Evolutionary conservation across 169 alveolate species (phyloP), one percentile per base, ranked within the genome.

Genomic region (Condylostoma magnum): DNA sequence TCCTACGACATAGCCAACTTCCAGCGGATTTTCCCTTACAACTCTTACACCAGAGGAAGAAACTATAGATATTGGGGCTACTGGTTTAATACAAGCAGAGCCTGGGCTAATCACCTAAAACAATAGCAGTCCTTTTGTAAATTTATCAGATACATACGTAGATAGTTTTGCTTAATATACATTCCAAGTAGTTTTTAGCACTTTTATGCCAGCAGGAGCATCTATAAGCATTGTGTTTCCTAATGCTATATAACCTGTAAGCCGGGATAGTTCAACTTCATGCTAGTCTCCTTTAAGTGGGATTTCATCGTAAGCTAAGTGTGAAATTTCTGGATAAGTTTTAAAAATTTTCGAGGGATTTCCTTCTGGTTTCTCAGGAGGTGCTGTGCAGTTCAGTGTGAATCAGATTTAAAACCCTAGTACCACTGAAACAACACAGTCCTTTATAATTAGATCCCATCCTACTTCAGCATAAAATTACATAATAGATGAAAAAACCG

Each of bases 351-450:
- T 33, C 28, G 57, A 33, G 2, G 73, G 73, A 5, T 63, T 63
- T 41, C 34, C 73, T 15, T 63, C 73, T 22, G 73, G 57, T 4
- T 37, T 37, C 46, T 41, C 58, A 6, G 58, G 47, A 22, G 58
- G 58, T n/a, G 20, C 27, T 3, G 27, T 57, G 20, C 31, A 57
- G 37, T 57, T 57, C 37, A 51, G 53, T 6, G 27, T 57, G 0
- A 37, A 34, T n/a, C 25, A 18, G 4, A 36, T 57, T 5, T 34
- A 54, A 22, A 63, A 63, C 31, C 73, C 73, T 1, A 15, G n/a
- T 12, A 25, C 73, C 6, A 63, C 73, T 43, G 30, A 18, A 4
- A 22, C 63, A 6, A 6, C 73, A 25, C 25, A 22, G n/a, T n/a
- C 73, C 4, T 63, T 63, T 44, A 27, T 3, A 2, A 63, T 63